Conservation (phyloP, 176 grass and related monocot genomes). For the Ensete ventricosum region DNA sequence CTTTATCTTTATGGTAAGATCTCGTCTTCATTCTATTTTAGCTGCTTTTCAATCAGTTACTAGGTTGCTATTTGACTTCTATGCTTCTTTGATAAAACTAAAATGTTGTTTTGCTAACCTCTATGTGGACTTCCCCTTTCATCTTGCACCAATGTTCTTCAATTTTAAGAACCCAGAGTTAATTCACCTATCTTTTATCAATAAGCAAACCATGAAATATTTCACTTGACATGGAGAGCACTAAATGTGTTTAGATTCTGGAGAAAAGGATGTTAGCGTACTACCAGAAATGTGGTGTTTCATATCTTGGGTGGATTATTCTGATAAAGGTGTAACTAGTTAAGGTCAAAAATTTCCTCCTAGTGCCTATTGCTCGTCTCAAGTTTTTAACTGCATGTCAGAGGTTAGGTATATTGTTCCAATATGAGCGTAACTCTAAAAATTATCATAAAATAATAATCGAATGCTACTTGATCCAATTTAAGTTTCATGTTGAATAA, state of each 20-base stretch:
- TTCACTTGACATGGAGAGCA: neutral
- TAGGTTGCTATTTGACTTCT: neutral
- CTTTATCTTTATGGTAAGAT: slow-evolving; percentile 85
- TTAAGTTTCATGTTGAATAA: no score
- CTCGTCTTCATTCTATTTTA: slow-evolving; percentile 21
- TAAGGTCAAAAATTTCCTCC: neutral
- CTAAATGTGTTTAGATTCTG: neutral
- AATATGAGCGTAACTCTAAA: neutral
- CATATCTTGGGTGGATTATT: neutral
- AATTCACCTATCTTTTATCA: neutral
- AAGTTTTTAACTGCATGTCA: neutral
- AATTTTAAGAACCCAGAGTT: neutral
- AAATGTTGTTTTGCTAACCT: neutral
- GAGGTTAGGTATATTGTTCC: neutral
- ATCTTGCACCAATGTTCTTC: neutral
- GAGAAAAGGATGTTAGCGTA: neutral
- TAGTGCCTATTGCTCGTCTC: no score
- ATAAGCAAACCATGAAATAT: neutral
- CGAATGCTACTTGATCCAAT: neutral
- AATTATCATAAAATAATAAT: neutral
- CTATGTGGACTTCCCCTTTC: neutral
- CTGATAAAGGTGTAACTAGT: neutral
- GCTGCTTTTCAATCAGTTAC: neutral
- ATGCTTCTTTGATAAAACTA: neutral
- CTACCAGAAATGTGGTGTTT: neutral